Evolutionary conservation across 1,139 yeast genomes (phyloP).

Genomic region (Komagataea norvegica): DNA sequence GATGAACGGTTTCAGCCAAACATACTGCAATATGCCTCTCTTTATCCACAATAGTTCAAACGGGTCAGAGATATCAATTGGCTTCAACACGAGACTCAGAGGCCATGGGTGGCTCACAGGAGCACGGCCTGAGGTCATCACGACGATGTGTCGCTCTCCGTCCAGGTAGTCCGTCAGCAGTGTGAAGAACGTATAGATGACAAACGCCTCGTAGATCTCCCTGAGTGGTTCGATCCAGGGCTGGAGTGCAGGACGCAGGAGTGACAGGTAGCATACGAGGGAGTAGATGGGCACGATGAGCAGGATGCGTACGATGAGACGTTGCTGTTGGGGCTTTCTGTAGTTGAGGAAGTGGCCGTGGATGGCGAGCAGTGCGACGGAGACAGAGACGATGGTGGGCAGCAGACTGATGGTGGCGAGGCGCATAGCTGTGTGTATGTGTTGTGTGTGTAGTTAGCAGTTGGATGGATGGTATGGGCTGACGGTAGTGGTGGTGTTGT

Average conservation of each 20-base stretch:
- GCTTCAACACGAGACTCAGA: slow-evolving; percentile 42
- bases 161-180: slow-evolving; percentile 80
- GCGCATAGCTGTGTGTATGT: too few species aligned
- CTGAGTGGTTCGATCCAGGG: slow-evolving; percentile 67
- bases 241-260: slow-evolving; percentile 44
- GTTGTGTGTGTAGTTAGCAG: background rate
- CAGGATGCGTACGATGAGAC: slow-evolving; percentile 78
- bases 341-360: slow-evolving; percentile 60
- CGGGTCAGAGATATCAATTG: slow-evolving; percentile 84
- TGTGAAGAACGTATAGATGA: slow-evolving; percentile 86
- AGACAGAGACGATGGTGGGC: slow-evolving; percentile 9
- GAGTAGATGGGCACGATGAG: slow-evolving; percentile 52
- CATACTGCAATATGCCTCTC: slow-evolving; percentile 87
- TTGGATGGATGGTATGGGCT: background rate
- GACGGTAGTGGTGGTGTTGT: too few species aligned
- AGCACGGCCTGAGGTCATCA: slow-evolving; percentile 64
- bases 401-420: slow-evolving; percentile 2
- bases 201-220: slow-evolving; percentile 94
- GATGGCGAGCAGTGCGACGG: slow-evolving; percentile 43
- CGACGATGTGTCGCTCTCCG: slow-evolving; percentile 83
- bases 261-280: slow-evolving; percentile 53
- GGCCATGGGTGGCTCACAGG: slow-evolving; percentile 74
- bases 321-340: slow-evolving; percentile 83
- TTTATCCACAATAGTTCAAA: slow-evolving; percentile 69
- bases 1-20: slow-evolving; percentile 86